These are phyloP conservation scores for Aspergillus sp. DNA, from an alignment of 2,329 filamentous ascomycete genomes.

Conservation along the genomic window DNA sequence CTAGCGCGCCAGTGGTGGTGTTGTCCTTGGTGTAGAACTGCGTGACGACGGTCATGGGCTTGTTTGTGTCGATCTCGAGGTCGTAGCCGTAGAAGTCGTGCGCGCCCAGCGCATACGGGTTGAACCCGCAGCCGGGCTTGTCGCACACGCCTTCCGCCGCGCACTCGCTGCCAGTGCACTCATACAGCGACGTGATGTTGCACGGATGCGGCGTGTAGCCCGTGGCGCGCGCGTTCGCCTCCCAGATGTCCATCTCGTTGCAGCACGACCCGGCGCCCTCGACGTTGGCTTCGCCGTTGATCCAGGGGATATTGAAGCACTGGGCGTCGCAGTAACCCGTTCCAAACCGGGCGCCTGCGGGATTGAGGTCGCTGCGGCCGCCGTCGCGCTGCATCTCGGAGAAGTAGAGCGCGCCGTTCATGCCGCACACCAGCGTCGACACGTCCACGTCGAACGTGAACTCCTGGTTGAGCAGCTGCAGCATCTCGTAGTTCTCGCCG, in stretches of 20 bases:
- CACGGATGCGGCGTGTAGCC: slow-evolving; percentile 64
- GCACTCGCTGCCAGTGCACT: slow-evolving; percentile 36
- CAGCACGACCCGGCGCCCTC: slow-evolving; percentile 58
- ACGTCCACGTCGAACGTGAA: slow-evolving; percentile 70
- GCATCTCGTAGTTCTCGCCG: slow-evolving; percentile 59
- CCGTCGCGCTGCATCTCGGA: slow-evolving; percentile 60
- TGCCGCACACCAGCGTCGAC: slow-evolving; percentile 63
- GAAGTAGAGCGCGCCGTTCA: slow-evolving; percentile 68
- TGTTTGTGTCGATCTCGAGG: slow-evolving; percentile 56
- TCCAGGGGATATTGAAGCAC: slow-evolving; percentile 49
- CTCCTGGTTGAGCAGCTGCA: slow-evolving; percentile 62
- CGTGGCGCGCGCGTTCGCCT: slow-evolving; percentile 61
- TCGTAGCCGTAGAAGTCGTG: slow-evolving; percentile 59
- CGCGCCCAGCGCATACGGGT: slow-evolving; percentile 62
- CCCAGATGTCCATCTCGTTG: slow-evolving; percentile 66
- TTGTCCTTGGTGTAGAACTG: slow-evolving; percentile 56
- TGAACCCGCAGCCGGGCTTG: slow-evolving; percentile 66
- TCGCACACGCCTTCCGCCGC: slow-evolving; percentile 54
- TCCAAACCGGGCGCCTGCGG: slow-evolving; percentile 56
- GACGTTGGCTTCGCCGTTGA: slow-evolving; percentile 53
- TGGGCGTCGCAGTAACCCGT: slow-evolving; percentile 63
- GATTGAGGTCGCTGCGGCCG: slow-evolving; percentile 51
- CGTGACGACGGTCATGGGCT: slow-evolving; percentile 62
- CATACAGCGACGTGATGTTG: slow-evolving; percentile 48
- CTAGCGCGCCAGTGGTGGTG: slow-evolving; percentile 50